A percentile compares a stretch with the other conserved stretches of the same genome.
These are phyloP conservation scores for Pleurostoma richardsiae DNA, from an alignment of 2,329 filamentous ascomycete species.

Conservation along the genomic window DNA sequence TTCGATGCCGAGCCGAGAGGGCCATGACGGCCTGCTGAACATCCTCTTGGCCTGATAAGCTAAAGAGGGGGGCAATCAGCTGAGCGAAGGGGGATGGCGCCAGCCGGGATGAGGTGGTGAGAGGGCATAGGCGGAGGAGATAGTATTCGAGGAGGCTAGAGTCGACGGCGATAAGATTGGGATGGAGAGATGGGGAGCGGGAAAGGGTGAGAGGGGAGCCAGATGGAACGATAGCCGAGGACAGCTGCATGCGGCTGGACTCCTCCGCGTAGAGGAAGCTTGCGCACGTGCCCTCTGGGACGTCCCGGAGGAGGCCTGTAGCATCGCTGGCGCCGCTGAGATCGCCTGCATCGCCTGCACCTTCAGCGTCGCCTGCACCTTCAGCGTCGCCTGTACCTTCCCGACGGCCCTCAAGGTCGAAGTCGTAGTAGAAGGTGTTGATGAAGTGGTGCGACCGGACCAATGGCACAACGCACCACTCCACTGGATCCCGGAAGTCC, in stretches of 20 bases:
- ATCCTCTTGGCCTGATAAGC: conserved; percentile 5
- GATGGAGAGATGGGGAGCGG: too few species aligned
- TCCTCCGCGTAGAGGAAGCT: too few species aligned
- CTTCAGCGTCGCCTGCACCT: too few species aligned
- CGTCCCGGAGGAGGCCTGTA: too few species aligned
- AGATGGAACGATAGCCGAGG: too few species aligned
- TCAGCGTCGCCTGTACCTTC: too few species aligned
- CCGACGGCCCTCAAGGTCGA: too few species aligned
- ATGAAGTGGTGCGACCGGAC: conserved; percentile 9
- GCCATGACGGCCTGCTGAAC: conserved; percentile 8
- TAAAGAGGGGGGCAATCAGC: conserved; percentile 8
- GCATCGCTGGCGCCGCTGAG: too few species aligned
- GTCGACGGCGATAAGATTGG: neutral
- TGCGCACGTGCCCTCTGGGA: too few species aligned
- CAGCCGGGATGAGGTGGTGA: conserved; percentile 8
- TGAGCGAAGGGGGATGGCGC: conserved; percentile 8
- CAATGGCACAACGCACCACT: conserved; percentile 7
- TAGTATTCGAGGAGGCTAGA: conserved; percentile 8
- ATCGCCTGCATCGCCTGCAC: too few species aligned
- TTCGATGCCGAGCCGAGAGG: conserved; percentile 9
- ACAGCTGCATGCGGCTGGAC: too few species aligned
- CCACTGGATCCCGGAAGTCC: conserved; percentile 5
- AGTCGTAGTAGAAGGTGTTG: neutral
- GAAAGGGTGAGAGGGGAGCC: too few species aligned
- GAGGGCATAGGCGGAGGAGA: conserved; percentile 6